Percentiles rank a stretch among this genome's conserved stretches.
phyloP scores from a whole-genome alignment of 306 rosid species.

The Mucuna pruriens region DNA sequence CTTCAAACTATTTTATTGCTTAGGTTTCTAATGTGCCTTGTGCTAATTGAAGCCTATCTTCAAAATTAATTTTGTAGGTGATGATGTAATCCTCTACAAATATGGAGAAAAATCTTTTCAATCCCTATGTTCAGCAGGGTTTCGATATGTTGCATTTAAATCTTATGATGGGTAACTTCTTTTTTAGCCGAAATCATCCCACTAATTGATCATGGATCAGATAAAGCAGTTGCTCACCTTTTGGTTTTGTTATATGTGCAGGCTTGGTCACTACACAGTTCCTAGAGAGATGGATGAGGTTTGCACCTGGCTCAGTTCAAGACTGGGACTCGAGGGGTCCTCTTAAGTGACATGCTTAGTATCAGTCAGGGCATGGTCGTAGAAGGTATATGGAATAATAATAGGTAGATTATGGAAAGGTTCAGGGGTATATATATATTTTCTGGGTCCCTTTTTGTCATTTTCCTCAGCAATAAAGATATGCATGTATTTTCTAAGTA shows the following conservation, averaged over 20 bases:
- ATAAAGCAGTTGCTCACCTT: constrained; percentile 1
- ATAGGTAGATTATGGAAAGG: constrained; percentile 49
- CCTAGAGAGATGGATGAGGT: constrained; percentile 98
- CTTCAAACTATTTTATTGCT: background rate
- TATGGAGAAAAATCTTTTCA: constrained; percentile 88
- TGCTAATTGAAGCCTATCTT: background rate
- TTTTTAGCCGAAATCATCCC: background rate
- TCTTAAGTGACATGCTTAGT: constrained; percentile 26
- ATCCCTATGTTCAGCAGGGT: constrained; percentile 76
- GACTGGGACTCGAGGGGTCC: constrained; percentile 81
- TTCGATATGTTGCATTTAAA: constrained; percentile 71
- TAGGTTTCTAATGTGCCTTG: background rate
- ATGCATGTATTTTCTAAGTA: constrained; percentile 47
- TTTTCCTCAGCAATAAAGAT: constrained; percentile 45
- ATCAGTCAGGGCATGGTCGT: constrained; percentile 17
- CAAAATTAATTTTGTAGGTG: constrained; percentile 52
- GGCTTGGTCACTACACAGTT: constrained; percentile 95
- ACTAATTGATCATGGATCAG: background rate
- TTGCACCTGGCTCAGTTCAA: constrained; percentile 81
- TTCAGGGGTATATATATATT: constrained; percentile 49
- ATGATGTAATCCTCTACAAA: constrained; percentile 73
- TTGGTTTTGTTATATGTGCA: constrained; percentile 49
- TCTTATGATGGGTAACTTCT: constrained; percentile 77
- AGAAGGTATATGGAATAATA: constrained; percentile 43
- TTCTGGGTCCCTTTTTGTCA: constrained; percentile 46